Conservation (phyloP, 805 yeast genomes). For the Cyberlindnera americana region DNA sequence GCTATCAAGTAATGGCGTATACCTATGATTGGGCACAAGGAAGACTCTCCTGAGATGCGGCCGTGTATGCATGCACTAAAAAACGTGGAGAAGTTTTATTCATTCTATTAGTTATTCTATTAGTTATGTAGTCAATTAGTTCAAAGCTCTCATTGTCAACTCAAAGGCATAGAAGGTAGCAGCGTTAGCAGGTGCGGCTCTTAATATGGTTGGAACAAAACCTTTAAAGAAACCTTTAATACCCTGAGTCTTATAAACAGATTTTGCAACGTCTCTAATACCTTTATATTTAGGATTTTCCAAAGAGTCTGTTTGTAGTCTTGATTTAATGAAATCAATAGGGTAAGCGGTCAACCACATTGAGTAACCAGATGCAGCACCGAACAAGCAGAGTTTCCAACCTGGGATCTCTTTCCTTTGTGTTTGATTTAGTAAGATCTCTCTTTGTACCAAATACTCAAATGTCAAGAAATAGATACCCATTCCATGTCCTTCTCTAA, state of each 20-base stretch:
- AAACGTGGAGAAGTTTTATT: too few species aligned
- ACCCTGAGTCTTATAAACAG: conserved; percentile 58
- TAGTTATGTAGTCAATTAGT: conserved; percentile 4
- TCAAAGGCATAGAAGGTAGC: conserved; percentile 95
- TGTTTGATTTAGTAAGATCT: conserved; percentile 44
- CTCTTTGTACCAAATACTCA: conserved; percentile 78
- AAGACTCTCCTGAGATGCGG: too few species aligned
- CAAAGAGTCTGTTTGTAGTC: conserved; percentile 73
- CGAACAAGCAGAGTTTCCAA: conserved; percentile 80
- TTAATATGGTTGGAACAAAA: conserved; percentile 82
- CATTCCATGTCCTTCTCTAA: conserved; percentile 84
- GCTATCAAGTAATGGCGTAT: too few species aligned
- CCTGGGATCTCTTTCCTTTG: conserved; percentile 77
- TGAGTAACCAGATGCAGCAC: conserved; percentile 88
- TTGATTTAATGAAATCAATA: conserved; percentile 86
- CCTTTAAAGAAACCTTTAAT: conserved; percentile 83
- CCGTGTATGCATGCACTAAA: too few species aligned
- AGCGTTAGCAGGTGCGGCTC: conserved; percentile 99
- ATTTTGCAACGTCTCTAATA: conserved; percentile 54
- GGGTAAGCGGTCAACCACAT: conserved; percentile 87
- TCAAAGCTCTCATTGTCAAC: conserved; percentile 64
- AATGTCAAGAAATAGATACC: conserved; percentile 88
- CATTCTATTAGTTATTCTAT: too few species aligned
- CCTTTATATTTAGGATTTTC: conserved; percentile 55
- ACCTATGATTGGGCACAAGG: too few species aligned